Evolutionary conservation across 225 moss, liverwort and hornwort species (phyloP).

Genomic region (Polytrichum commune): DNA sequence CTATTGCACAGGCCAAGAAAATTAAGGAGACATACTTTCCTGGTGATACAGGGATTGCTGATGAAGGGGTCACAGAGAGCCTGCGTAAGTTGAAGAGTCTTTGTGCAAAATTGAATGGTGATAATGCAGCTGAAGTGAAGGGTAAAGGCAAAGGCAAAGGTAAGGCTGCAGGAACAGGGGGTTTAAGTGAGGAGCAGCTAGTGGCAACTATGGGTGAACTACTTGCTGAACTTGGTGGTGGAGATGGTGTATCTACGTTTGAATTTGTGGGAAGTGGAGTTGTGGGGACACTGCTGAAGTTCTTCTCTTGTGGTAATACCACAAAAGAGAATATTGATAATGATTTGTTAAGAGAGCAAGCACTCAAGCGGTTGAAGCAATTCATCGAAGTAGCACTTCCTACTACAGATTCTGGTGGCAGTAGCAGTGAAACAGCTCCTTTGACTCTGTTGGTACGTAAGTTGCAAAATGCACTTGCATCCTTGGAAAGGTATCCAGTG

Average conservation of each 20-base stretch:
- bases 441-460: conserved; percentile 83
- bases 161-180: conserved; percentile 34
- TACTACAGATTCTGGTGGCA: conserved; percentile 9
- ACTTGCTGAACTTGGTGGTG: conserved; percentile 75
- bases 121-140: conserved; percentile 39
- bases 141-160: conserved; percentile 77
- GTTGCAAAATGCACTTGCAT: conserved; percentile 92
- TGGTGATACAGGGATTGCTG: conserved; percentile 72
- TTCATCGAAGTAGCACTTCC: conserved; percentile 70
- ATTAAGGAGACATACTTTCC: conserved; percentile 77
- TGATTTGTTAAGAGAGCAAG: conserved; percentile 55
- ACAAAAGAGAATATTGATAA: conserved; percentile 55
- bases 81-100: conserved; percentile 77
- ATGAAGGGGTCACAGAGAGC: conserved; percentile 90
- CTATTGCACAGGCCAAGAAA: conserved; percentile 66
- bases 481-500: conserved; percentile 93
- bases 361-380: conserved; percentile 79
- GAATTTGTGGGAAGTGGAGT: conserved; percentile 99
- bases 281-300: conserved; percentile 74
- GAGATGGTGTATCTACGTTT: conserved; percentile 96
- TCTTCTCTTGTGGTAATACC: conserved; percentile 71
- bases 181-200: conserved; percentile 60
- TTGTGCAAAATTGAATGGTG: conserved; percentile 71
- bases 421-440: conserved; percentile 46
- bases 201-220: conserved; percentile 51